phyloP scores from a whole-genome alignment of 129 eudicot species.

The Smallanthus sonchifolius region DNA sequence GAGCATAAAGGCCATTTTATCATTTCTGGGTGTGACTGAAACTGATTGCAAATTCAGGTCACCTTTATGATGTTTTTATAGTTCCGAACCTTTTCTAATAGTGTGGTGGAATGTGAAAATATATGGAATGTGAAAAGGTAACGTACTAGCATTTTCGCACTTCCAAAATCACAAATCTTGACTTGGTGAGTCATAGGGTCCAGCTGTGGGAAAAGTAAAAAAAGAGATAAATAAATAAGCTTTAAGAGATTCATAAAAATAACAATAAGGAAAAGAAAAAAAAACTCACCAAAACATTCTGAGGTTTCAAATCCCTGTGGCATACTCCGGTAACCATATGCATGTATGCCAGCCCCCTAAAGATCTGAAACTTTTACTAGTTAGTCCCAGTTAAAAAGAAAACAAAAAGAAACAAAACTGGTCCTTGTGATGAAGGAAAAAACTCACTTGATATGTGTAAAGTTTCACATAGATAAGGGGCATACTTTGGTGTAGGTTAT shows the following conservation, averaged over 20 bases:
- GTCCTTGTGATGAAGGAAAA: neutral
- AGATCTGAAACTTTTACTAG: constrained; percentile 48
- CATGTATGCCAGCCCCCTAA: constrained; percentile 89
- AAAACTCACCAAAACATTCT: constrained; percentile 67
- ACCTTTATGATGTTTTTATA: neutral
- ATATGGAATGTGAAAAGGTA: neutral
- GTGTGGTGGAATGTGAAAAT: neutral
- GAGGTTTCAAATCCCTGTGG: constrained; percentile 98
- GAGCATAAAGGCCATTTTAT: neutral
- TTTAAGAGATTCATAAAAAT: neutral
- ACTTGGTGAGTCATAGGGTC: constrained; percentile 77
- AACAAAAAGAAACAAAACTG: neutral
- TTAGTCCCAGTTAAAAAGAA: constrained; percentile 6
- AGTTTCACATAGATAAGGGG: constrained; percentile 88
- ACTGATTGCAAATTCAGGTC: neutral
- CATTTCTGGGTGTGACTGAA: neutral
- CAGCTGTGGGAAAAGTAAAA: constrained; percentile 43
- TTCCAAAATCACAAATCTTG: constrained; percentile 94
- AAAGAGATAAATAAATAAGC: neutral
- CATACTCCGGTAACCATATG: constrained; percentile 87
- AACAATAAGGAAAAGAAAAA: neutral
- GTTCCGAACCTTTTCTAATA: neutral
- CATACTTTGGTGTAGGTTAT: constrained; percentile 67
- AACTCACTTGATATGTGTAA: constrained; percentile 80
- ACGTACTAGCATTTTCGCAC: constrained; percentile 91